phyloP scores from a whole-genome alignment of 495 filamentous ascomycete genomes.

The Lasiosphaeria miniovina region DNA sequence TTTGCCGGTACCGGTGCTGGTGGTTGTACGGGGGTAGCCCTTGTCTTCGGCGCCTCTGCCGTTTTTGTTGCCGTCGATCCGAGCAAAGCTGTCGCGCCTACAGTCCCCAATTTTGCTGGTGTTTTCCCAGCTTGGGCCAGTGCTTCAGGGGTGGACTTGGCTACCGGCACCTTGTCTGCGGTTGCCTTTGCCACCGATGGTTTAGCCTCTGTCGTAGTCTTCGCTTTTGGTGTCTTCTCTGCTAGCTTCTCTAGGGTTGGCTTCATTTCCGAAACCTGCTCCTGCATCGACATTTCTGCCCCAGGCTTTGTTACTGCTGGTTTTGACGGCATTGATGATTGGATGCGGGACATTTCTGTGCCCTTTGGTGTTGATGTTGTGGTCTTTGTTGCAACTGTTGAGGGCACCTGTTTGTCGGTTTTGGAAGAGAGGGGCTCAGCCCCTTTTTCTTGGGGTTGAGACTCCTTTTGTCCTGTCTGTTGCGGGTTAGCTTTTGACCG shows the following conservation, averaged over 20 bases:
- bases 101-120: background rate
- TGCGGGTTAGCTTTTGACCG: no score
- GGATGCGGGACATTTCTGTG: background rate
- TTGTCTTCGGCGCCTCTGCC: background rate
- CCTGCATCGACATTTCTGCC: background rate
- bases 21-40: background rate
- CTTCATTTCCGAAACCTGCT: background rate
- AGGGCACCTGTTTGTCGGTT: no score
- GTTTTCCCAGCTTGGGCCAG: background rate
- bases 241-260: background rate
- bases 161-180: background rate
- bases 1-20: background rate
- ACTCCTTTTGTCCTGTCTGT: no score
- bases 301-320: background rate
- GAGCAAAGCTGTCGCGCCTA: background rate
- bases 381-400: background rate
- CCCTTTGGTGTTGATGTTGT: constrained; percentile 1
- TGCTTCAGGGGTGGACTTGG: background rate
- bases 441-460: no score
- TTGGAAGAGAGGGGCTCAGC: no score
- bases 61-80: background rate
- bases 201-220: background rate
- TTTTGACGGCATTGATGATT: background rate
- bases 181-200: background rate
- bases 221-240: background rate